Base-by-base conservation (phyloP, 2,329 filamentous ascomycete species). In the Stemphylium beticola region DNA sequence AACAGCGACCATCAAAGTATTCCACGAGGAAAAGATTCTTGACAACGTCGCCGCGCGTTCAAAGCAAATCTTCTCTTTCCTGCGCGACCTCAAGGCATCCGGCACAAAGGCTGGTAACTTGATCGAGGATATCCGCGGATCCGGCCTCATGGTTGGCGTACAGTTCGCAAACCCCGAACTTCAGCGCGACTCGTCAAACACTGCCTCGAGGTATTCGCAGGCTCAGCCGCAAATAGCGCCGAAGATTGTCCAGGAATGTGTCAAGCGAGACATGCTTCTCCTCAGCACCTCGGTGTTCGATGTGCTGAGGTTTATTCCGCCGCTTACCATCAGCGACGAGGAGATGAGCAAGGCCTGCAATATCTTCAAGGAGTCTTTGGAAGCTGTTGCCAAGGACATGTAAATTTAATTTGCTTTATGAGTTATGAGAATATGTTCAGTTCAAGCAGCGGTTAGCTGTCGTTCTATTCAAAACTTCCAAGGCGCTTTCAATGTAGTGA, bases 251-350 rank as follows among this genome's bases (percentile, higher is more conserved):
- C 61, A 65, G 26, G 66, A 71, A 37, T 65, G 67, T 39, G 46
- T 71, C 14, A 68, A 69, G 57, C 53, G 67, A 3, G 48, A 71
- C 37, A 71, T 71, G 67, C 56, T 71, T 39, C 56, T 71, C 15
- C 59, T 71, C 1, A 69, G 66, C 44, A 71, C 67, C n/a, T 69
- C 66, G 0, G 61, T 71, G 0, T 71, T 71, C 14, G 67, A 71
- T 31, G 67, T 71, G 2, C 22, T 71, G 22, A 52, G 67, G 15
- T 71, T 71, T 29, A 71, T 71, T 17, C 67, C 67, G 0, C 61
- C 66, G 32, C 64, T 71, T 14, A 71, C 61, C 2, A 66, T 71
- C 22, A 71, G 49, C 31, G 66, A 71, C 50, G 60, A 62, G 31
- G 67, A 71, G 24, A 40, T 71, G 62, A 55, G 37, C 2, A 53